Base-by-base conservation (phyloP, 2,329 filamentous ascomycete species). In the Cladorrhinum sp. region DNA sequence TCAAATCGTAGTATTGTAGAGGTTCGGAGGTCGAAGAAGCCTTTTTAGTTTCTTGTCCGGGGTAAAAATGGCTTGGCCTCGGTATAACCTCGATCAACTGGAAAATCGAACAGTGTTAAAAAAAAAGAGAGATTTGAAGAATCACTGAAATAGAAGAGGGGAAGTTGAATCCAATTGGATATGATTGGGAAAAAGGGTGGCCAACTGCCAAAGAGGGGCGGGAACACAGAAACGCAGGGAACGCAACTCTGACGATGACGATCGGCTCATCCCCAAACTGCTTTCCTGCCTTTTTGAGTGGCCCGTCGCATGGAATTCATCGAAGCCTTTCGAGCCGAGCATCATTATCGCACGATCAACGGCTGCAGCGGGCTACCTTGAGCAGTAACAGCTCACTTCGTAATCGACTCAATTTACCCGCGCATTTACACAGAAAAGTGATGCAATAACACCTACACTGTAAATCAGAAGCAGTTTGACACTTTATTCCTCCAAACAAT, bases 161-260 rank as follows among this genome's bases (percentile, higher is more conserved):
- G 50, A 25, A 52, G 20, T 9, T 2, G 20, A 52, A 12, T 16
- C 22, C 9, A n/a, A 45, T 18, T 45, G 41, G 16, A 45, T 27
- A 23, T 27, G 29, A 23, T 16, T 51, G 12, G 23, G 10, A 16
- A 45, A 22, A 22, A 22, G 53, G 62, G 63, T 66, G 65, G 63
- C 61, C 58, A 63, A 45, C 41, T 45, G 41, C n/a, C 41, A 18
- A n/a, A 18, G 41, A 45, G 41, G 41, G 41, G 16, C 32, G 32
- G 32, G 32, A 60, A 64, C 49, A 36, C 55, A 56, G 48, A 48
- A 45, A 58, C 22, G 52, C 53, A 27, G 60, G 55, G 60, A 32
- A 62, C 62, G 62, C 60, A 66, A 65, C 63, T 65, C 61, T 69
- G 66, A 67, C 66, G 64, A 25, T 56, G 53, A 69, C 66, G 45